Evolutionary conservation across 2,329 filamentous ascomycete species (phyloP), one percentile per base, ranked within the genome.

Genomic region (Phaeosphaeriaceae sp.): DNA sequence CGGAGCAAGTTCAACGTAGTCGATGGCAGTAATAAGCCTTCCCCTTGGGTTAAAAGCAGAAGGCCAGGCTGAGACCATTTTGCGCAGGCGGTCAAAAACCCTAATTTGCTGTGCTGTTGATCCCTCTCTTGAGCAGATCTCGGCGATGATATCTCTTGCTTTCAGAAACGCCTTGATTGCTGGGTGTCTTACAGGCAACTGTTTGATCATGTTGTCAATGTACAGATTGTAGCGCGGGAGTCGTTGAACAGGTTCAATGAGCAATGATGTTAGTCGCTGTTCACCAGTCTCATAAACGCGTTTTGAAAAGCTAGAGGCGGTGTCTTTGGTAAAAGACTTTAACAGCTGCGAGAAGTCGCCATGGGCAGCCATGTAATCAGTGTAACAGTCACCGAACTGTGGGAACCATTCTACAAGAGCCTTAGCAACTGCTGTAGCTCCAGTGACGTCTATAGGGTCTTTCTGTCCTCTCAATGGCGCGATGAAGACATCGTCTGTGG

Each of bases 181-280:
- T 2, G 92, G 90, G 69, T 97, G 92, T 7, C 89, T 86, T 42
- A 92, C 84, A 4, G 93, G 92, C 15, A 97, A 82, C 52, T 89
- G 92, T 58, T 87, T 86, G 39, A 94, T 84, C 67, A 99, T 97
- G 66, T 95, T 92, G 76, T 99, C 94, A 63, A 99, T 97, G 67
- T 97, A 88, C 29, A 99, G 80, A 66, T 91, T 97, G 76, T 99
- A 99, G 20, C 94, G 87, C 20, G 94, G 94, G 43, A 99, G 81
- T 43, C 94, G 84, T 73, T 99, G 94, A 0, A 99, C 92, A 2
- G 94, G 94, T 74, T 99, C 94, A 70, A 99, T 99, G 46, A 99
- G 82, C 55, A 94, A 83, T 3, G 94, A 97, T 40, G 90, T 92
- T 45, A 97, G 83, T 48, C 87, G 84, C 75, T 99, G 94, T 71